phyloP scores from a whole-genome alignment of 2,329 filamentous ascomycete genomes.

The Clonostachys chloroleuca region DNA sequence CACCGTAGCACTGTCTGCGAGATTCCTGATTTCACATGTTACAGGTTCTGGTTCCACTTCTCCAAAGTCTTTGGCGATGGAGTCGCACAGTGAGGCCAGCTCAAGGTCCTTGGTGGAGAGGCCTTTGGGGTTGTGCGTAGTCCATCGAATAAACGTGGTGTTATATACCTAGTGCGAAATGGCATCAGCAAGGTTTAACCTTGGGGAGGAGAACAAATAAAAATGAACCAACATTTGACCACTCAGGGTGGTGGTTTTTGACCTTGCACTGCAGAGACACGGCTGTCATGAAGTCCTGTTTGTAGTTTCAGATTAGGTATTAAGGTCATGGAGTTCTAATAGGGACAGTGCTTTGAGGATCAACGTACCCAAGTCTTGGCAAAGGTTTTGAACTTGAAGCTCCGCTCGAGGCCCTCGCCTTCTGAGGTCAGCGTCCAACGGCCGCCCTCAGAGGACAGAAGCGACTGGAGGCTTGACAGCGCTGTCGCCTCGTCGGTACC shows the following conservation, averaged over 20 bases:
- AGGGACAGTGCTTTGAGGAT: background rate
- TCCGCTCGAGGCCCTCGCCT: constrained; percentile 53
- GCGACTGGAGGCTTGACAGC: constrained; percentile 24
- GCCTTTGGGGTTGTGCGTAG: constrained; percentile 63
- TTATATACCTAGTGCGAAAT: constrained; percentile 56
- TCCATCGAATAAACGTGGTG: constrained; percentile 67
- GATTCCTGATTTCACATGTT: constrained; percentile 29
- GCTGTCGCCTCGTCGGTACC: constrained; percentile 36
- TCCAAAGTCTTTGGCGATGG: constrained; percentile 49
- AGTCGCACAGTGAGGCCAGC: constrained; percentile 60
- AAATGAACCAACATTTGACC: constrained; percentile 58
- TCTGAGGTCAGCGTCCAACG: constrained; percentile 46
- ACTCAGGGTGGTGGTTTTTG: constrained; percentile 70
- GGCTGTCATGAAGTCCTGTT: constrained; percentile 71
- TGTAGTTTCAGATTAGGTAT: too few species aligned
- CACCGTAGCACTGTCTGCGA: constrained; percentile 39
- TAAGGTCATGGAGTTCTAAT: background rate
- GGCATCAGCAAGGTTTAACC: background rate
- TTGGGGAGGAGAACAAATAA: background rate
- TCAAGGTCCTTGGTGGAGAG: constrained; percentile 60
- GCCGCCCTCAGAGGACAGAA: constrained; percentile 27
- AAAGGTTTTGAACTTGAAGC: constrained; percentile 62
- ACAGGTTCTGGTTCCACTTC: constrained; percentile 35
- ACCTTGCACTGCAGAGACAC: constrained; percentile 64
- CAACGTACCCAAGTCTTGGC: constrained; percentile 58